Conservation (phyloP, 768 basidiomycete species). For the Suillus subluteus region DNA sequence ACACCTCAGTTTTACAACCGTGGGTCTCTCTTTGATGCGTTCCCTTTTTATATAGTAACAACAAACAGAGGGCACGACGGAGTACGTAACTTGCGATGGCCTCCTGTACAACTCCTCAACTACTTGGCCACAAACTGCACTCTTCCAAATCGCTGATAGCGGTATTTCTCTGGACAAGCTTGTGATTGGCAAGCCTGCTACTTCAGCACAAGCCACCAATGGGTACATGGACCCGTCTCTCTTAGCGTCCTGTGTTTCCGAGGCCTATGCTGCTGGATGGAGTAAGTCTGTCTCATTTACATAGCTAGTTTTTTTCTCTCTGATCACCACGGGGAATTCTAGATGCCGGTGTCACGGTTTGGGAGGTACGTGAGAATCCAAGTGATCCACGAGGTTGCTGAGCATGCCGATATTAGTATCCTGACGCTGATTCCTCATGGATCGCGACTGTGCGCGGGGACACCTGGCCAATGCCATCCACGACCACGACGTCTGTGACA, state of each 20-base stretch:
- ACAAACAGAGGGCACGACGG: conserved; percentile 55
- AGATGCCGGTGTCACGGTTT: conserved; percentile 45
- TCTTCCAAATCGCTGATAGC: conserved; percentile 54
- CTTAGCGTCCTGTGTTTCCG: conserved; percentile 59
- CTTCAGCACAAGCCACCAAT: conserved; percentile 43
- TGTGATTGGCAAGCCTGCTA: conserved; percentile 59
- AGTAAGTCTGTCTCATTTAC: conserved; percentile 43
- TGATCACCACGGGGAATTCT: conserved; percentile 4
- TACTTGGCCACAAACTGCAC: conserved; percentile 62
- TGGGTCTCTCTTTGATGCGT: conserved; percentile 14
- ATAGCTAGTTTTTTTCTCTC: not conserved
- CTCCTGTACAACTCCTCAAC: conserved; percentile 62
- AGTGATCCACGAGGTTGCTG: not conserved
- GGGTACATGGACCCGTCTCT: conserved; percentile 62
- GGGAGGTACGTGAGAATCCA: conserved; percentile 36
- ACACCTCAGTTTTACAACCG: conserved; percentile 33
- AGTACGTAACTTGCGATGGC: conserved; percentile 65
- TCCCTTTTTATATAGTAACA: not conserved
- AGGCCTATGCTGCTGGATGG: conserved; percentile 70
- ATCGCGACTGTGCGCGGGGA: conserved; percentile 40
- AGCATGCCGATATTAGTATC: conserved; percentile 33
- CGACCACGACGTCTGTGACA: conserved; percentile 17
- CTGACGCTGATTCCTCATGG: conserved; percentile 42
- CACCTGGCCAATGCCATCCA: conserved; percentile 35
- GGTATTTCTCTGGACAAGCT: conserved; percentile 53